A percentile compares a stretch with the other conserved stretches of the same genome.
These are phyloP conservation scores for Candida loeiensis DNA, from an alignment of 805 yeast species.

Conservation along the genomic window DNA sequence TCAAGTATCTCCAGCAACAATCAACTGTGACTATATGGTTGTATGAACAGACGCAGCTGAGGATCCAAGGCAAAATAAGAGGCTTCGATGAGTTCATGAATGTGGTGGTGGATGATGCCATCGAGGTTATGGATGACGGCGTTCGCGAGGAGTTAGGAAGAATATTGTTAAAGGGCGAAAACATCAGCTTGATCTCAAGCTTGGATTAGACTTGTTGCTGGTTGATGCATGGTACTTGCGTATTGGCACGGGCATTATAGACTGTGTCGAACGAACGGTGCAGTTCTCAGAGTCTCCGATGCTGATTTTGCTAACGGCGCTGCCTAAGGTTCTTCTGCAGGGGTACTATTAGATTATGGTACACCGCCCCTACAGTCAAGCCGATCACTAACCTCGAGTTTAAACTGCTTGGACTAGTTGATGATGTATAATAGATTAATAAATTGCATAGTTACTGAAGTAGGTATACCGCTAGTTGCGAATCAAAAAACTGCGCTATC, in stretches of 20 bases:
- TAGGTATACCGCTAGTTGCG: no score
- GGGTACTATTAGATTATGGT: no score
- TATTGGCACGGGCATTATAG: no score
- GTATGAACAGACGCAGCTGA: slow-evolving; percentile 72
- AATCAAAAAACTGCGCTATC: no score
- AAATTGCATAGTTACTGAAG: neutral
- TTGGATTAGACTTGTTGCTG: slow-evolving; percentile 25
- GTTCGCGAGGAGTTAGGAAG: slow-evolving; percentile 59
- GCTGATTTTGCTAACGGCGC: no score
- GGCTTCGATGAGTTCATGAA: slow-evolving; percentile 99
- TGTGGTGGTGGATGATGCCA: slow-evolving; percentile 55
- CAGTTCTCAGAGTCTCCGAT: no score
- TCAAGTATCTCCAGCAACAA: slow-evolving; percentile 81
- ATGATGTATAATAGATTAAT: neutral
- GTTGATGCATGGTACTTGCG: no score
- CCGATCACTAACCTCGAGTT: no score
- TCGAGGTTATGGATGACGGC: slow-evolving; percentile 58
- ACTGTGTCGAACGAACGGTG: no score
- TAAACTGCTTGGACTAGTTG: no score
- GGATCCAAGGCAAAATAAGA: slow-evolving; percentile 77
- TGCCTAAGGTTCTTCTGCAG: no score
- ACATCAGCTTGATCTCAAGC: slow-evolving; percentile 68
- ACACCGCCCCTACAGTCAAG: no score
- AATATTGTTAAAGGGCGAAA: slow-evolving; percentile 88
- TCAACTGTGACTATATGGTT: slow-evolving; percentile 82